Percentiles rank a stretch among this genome's conserved stretches.
These are phyloP conservation scores for Scutellaria galericulata DNA, from an alignment of 257 asterid species.

Conservation along the genomic window DNA sequence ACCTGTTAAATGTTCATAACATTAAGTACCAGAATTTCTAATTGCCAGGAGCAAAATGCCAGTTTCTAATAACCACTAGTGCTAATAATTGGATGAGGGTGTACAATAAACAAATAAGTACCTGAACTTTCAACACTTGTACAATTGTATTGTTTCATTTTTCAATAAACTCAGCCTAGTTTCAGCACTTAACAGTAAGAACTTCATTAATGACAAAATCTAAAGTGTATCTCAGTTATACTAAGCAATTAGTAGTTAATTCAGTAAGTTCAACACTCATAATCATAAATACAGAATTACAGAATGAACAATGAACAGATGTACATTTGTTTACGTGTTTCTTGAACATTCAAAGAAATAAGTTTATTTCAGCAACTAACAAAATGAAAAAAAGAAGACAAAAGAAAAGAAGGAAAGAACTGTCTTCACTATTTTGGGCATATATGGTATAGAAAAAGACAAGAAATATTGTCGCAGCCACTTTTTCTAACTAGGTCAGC, in stretches of 20 bases:
- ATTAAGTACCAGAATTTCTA: conserved; percentile 23
- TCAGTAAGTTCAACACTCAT: neutral
- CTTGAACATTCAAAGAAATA: neutral
- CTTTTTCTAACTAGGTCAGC: too few relatives aligned
- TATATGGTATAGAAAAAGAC: too few relatives aligned
- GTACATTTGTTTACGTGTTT: neutral
- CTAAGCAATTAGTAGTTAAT: neutral
- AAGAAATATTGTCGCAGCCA: too few relatives aligned
- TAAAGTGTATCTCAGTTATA: conserved; percentile 11
- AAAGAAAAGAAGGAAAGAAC: too few relatives aligned
- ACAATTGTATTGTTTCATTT: neutral
- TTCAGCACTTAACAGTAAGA: neutral
- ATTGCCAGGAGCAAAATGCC: neutral
- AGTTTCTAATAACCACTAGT: neutral
- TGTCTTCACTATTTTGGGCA: too few relatives aligned
- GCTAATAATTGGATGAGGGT: neutral
- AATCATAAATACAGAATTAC: neutral
- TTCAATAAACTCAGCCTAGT: conserved; percentile 8
- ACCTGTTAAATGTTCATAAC: conserved; percentile 54
- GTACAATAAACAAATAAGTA: conserved; percentile 1
- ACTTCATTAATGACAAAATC: neutral
- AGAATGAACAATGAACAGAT: neutral
- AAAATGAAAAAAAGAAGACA: too few relatives aligned
- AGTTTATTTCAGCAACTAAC: too few relatives aligned
- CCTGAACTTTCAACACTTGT: neutral